phyloP scores from a whole-genome alignment of 176 grass and related monocot genomes.

The Olyra latifolia region DNA sequence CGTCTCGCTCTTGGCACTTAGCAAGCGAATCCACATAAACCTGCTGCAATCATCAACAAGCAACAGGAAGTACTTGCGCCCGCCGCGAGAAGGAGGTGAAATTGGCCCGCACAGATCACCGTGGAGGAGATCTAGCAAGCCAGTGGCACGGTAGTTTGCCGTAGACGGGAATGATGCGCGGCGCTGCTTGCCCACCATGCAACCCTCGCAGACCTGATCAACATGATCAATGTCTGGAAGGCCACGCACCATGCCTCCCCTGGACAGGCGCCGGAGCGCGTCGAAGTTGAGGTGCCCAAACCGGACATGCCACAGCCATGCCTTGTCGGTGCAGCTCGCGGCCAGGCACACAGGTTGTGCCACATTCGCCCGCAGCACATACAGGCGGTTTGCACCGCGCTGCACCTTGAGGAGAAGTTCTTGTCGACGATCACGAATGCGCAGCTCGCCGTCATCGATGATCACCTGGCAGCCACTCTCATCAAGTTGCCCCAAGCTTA shows the following conservation, averaged over 20 bases:
- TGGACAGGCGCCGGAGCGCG: neutral
- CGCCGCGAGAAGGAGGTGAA: neutral
- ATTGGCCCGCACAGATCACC: neutral
- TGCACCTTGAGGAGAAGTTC: neutral
- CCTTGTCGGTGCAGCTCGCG: neutral
- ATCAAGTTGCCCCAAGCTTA: neutral
- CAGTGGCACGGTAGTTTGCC: too few species aligned
- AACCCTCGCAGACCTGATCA: neutral
- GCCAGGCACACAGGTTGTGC: too few species aligned
- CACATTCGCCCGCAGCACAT: too few species aligned
- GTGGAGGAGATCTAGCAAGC: neutral
- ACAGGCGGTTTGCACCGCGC: neutral
- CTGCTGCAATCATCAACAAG: neutral
- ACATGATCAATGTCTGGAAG: neutral
- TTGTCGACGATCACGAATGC: too few species aligned
- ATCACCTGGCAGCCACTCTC: neutral
- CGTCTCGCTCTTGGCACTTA: neutral
- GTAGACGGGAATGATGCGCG: neutral
- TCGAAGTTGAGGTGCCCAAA: neutral
- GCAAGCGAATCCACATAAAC: neutral
- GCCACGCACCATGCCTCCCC: neutral
- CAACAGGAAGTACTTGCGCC: neutral
- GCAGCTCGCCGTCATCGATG: too few species aligned
- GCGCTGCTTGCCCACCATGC: neutral
- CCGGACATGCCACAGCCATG: neutral